Percentiles rank a stretch among this genome's conserved stretches.
phyloP scores from a whole-genome alignment of 73 alveolate genomes.

The Paramecium pentaurelia region DNA sequence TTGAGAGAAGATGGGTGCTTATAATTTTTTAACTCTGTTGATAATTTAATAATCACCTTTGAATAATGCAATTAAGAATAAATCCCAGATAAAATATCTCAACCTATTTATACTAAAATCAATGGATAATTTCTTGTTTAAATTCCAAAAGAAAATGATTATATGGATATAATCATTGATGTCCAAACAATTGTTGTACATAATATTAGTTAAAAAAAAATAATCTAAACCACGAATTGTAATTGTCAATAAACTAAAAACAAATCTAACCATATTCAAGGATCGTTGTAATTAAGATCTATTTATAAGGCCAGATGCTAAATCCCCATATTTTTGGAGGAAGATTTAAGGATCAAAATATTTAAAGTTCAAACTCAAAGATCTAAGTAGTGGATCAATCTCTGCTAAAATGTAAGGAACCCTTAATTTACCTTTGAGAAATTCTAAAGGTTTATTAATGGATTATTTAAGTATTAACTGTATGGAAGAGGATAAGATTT shows the following conservation, averaged over 20 bases:
- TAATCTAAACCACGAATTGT: not conserved
- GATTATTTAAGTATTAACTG: not conserved
- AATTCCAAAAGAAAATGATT: not conserved
- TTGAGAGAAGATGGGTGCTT: slow-evolving; percentile 4
- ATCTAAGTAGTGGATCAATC: not conserved
- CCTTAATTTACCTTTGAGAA: not conserved
- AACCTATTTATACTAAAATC: not conserved
- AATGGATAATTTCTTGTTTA: not conserved
- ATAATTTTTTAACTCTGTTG: not conserved
- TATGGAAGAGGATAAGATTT: slow-evolving; percentile 5
- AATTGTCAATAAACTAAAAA: not conserved
- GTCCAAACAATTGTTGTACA: not conserved
- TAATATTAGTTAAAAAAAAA: not conserved
- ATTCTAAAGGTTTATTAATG: not conserved
- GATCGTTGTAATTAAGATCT: not conserved
- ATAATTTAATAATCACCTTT: not conserved
- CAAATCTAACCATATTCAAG: not conserved
- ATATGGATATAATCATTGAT: slow-evolving; percentile 19
- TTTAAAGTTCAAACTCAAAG: not conserved
- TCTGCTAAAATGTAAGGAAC: not conserved
- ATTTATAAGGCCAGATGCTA: not conserved
- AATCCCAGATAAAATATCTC: not conserved
- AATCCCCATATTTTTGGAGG: not conserved
- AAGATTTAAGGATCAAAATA: not conserved
- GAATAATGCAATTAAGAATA: not conserved